Base-by-base conservation (phyloP, 2,329 filamentous ascomycete species). In the Neophaeococcomyces aloes region DNA sequence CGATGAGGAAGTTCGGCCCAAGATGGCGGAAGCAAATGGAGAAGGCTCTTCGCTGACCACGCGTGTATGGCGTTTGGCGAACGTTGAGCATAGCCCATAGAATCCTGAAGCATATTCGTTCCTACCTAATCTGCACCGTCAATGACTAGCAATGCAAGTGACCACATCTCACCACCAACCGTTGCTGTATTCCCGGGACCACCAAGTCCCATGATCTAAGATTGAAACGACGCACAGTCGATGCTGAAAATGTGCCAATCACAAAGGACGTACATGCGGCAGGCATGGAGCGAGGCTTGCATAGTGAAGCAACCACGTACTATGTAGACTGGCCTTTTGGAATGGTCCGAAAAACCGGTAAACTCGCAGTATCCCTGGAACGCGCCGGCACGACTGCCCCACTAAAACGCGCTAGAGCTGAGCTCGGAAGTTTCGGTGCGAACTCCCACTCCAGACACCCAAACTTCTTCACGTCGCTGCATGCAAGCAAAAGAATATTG, bases 1-100 rank as follows among this genome's bases (percentile, higher is more conserved):
- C 74, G 0, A 71, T 88, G 64, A 54, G 71, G 65, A 45, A 44
- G 32, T 55, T 46, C 35, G 53, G 51, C 21, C 47, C 51, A n/a
- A 43, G 35, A 15, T 55, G 53, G 53, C 45, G 53, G 42, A 45
- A 49, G 38, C 48, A 46, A 31, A 49, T 55, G 51, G 50, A 55
- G 23, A 41, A 48, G 36, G 48, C 51, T 25, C 37, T 50, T 3
- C 36, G 42, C 27, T 42, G 31, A 42, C 17, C 35, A 18, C 14
- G 38, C 15, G 7, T 29, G 14, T 18, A 29, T 29, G 23, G 18
- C 14, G 15, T 27, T 10, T 4, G 38, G 23, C 29, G 25, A 11
- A 39, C 15, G 14, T 39, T 30, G 18, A 17, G 38, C 27, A 32
- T 18, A 32, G 15, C 21, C 17, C n/a, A n/a, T 17, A 38, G 18